Evolutionary conservation across 1,139 yeast species (phyloP).

Genomic region (Candida tropicalis): DNA sequence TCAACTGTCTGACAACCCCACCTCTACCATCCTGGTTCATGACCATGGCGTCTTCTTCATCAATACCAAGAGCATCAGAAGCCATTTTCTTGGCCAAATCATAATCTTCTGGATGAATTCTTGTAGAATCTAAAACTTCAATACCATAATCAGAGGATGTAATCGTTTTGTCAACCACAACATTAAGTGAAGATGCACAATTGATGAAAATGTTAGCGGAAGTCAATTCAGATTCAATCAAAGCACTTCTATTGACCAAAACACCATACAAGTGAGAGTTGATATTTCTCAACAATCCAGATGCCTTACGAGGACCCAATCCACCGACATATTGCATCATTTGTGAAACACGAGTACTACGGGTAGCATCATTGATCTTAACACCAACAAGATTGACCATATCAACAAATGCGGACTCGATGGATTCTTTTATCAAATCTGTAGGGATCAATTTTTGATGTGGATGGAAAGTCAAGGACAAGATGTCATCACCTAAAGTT

Average conservation of each 20-base stretch:
- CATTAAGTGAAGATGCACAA: conserved; percentile 86
- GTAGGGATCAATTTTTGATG: conserved; percentile 72
- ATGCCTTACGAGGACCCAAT: conserved; percentile 92
- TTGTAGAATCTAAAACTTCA: conserved; percentile 88
- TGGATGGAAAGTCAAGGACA: conserved; percentile 72
- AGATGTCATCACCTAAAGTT: conserved; percentile 71
- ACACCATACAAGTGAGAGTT: conserved; percentile 69
- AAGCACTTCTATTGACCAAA: conserved; percentile 69
- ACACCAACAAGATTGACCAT: conserved; percentile 90
- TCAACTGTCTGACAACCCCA: conserved; percentile 80
- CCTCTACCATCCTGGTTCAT: conserved; percentile 77
- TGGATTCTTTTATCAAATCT: conserved; percentile 64
- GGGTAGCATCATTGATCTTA: conserved; percentile 86
- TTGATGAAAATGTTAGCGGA: conserved; percentile 84
- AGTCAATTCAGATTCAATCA: conserved; percentile 78
- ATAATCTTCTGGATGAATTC: conserved; percentile 98
- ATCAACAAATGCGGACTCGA: conserved; percentile 87
- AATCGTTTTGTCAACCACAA: conserved; percentile 65
- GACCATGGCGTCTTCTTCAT: conserved; percentile 76
- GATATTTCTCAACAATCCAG: conserved; percentile 81
- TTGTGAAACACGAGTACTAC: conserved; percentile 71
- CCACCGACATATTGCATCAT: conserved; percentile 83
- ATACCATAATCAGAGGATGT: conserved; percentile 50
- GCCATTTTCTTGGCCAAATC: conserved; percentile 96
- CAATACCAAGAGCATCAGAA: conserved; percentile 94